Base-by-base conservation (phyloP, 495 filamentous ascomycete genomes). In the Penicillium canescens region DNA sequence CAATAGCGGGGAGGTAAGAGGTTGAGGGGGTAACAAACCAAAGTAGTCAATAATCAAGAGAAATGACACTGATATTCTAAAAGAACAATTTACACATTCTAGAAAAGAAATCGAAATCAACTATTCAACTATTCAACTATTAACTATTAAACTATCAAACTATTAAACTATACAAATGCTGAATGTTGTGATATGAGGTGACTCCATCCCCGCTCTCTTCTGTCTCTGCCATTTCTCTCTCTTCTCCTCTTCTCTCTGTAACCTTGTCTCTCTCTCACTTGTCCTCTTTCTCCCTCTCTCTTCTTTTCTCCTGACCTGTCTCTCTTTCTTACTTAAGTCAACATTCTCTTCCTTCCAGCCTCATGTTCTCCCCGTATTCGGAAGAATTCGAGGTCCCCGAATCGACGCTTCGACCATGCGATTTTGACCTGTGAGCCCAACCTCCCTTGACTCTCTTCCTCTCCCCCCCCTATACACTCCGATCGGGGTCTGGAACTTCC, bases 311-410 rank as follows among this genome's bases (percentile, higher is more conserved):
- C 43, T 37, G 42, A 57, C 49, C 60, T 49, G 8, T 42, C 55
- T 37, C 46, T 34, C 24, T 57, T 38, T 41, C 60, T 59, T 42
- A 53, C 46, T 54, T 37, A 43, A 51, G 9, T 24, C 38, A 51
- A 16, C 6, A 13, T 26, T 52, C 47, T 35, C 42, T 47, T 33
- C 46, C 50, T 41, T 55, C 54, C 57, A 55, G 56, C 63, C 64
- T 63, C 66, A 66, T 68, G 59, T 68, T 65, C 60, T 66, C 64
- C 59, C 64, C 64, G 41, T 67, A 67, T 50, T 65, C 64, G 59
- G 64, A 67, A 44, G 64, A 67, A 65, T 67, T 67, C 56, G 64
- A 67, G 56, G 64, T 67, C 51, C 58, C 64, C 54, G 64, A 67
- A 56, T 60, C 64, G 47, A 65, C 61, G 54, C 61, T 67, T 57